phyloP scores from a whole-genome alignment of 768 basidiomycete genomes.

The Coprinopsis strossmayeri region DNA sequence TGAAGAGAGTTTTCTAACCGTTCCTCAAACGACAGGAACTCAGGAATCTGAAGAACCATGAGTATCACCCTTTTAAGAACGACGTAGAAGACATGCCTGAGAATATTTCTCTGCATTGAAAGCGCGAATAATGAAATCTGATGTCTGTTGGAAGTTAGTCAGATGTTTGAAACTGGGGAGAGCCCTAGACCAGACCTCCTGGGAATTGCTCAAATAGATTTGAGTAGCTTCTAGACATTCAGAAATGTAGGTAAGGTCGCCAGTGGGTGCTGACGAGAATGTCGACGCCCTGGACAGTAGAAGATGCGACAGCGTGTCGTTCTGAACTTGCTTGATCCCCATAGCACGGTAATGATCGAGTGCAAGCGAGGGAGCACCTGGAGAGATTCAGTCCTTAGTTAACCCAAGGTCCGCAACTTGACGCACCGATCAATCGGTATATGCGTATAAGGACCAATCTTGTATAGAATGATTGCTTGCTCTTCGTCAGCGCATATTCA shows the following conservation, averaged over 20 bases:
- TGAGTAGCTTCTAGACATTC: slow-evolving; percentile 79
- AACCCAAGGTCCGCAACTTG: slow-evolving; percentile 3
- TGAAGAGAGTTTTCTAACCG: slow-evolving; percentile 80
- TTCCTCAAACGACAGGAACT: slow-evolving; percentile 79
- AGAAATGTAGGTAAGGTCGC: slow-evolving; percentile 68
- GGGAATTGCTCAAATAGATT: slow-evolving; percentile 73
- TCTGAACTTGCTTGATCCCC: slow-evolving; percentile 79
- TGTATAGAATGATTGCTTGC: slow-evolving; percentile 75
- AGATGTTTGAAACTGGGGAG: background rate
- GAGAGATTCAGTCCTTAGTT: background rate
- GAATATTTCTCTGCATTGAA: slow-evolving; percentile 80
- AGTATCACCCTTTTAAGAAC: background rate
- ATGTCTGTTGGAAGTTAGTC: slow-evolving; percentile 40
- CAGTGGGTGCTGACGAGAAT: slow-evolving; percentile 70
- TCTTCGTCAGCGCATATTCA: slow-evolving; percentile 65
- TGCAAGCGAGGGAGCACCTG: slow-evolving; percentile 68
- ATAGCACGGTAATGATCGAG: slow-evolving; percentile 75
- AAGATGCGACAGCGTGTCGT: slow-evolving; percentile 85
- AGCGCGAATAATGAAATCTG: slow-evolving; percentile 75
- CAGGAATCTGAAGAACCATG: slow-evolving; percentile 52
- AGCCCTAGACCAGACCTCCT: slow-evolving; percentile 48
- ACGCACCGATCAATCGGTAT: slow-evolving; percentile 72
- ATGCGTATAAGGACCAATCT: slow-evolving; percentile 73
- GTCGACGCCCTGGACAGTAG: slow-evolving; percentile 70
- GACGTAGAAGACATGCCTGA: slow-evolving; percentile 38